Conservation (phyloP, 176 grass and related monocot genomes). For the Dactylis glomerata region DNA sequence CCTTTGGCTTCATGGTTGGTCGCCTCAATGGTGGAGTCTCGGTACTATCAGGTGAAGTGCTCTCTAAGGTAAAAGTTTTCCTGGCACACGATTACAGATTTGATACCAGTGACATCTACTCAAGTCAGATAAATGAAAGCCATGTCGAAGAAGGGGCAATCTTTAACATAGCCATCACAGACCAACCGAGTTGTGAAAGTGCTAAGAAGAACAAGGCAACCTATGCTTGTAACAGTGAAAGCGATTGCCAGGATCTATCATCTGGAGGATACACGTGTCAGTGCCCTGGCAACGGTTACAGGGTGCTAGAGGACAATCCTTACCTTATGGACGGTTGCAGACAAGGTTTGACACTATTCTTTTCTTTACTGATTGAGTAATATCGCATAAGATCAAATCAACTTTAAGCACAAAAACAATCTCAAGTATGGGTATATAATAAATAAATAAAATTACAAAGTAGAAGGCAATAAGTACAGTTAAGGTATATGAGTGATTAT, state of each 20-base stretch:
- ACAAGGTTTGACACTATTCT: not conserved
- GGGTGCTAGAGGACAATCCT: fast-evolving
- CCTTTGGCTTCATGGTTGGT: not conserved
- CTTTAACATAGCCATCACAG: not conserved
- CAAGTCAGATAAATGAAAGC: not conserved
- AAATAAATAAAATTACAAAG: too few species aligned
- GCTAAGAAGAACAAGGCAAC: not conserved
- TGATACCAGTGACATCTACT: not conserved
- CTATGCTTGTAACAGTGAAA: not conserved
- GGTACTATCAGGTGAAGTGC: not conserved
- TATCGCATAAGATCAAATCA: not conserved
- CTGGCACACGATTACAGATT: fast-evolving
- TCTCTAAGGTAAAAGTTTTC: not conserved
- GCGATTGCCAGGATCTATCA: fast-evolving
- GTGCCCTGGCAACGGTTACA: fast-evolving
- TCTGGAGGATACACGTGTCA: not conserved
- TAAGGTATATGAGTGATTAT: too few species aligned
- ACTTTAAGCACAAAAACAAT: too few species aligned
- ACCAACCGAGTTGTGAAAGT: constrained; percentile 30
- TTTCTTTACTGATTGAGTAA: not conserved
- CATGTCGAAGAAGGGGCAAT: fast-evolving
- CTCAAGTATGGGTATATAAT: too few species aligned
- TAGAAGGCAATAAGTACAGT: too few species aligned
- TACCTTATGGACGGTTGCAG: not conserved
- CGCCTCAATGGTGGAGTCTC: not conserved